phyloP scores from a whole-genome alignment of 345 rosid species.

The Eucalyptus erythrocorys region DNA sequence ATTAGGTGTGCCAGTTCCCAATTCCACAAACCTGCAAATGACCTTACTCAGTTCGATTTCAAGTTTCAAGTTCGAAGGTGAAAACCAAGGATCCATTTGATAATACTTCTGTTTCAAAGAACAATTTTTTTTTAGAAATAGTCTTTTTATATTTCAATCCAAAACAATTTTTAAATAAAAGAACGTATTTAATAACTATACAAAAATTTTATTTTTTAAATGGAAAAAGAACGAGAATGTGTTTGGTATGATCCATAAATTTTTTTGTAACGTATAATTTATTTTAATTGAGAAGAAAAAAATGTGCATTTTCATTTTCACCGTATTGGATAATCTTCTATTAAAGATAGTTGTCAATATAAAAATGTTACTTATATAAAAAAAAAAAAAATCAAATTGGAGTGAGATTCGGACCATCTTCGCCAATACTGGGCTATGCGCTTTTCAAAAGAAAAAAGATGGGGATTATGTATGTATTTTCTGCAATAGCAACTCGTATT shows the following conservation, averaged over 20 bases:
- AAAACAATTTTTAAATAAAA: accelerated
- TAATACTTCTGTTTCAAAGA: accelerated
- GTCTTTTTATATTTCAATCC: accelerated
- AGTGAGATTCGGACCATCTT: not conserved
- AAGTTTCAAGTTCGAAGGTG: too few relatives aligned
- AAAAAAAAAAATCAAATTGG: not conserved
- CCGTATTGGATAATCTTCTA: not conserved
- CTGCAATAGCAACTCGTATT: not conserved
- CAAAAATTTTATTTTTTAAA: accelerated
- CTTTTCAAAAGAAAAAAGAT: too few relatives aligned
- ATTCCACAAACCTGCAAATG: accelerated
- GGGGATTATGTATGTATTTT: too few relatives aligned
- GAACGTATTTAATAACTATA: accelerated
- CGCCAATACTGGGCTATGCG: not conserved
- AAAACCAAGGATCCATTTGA: accelerated
- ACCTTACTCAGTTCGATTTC: too few relatives aligned
- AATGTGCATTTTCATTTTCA: not conserved
- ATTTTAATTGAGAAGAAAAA: not conserved
- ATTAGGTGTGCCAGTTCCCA: accelerated
- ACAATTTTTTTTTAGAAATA: accelerated
- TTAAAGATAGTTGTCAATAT: not conserved
- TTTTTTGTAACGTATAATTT: accelerated
- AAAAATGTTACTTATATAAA: not conserved
- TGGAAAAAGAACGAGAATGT: accelerated
- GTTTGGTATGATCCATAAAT: accelerated